Base-by-base conservation (phyloP, 768 basidiomycete genomes). In the Tulasnella sp. region DNA sequence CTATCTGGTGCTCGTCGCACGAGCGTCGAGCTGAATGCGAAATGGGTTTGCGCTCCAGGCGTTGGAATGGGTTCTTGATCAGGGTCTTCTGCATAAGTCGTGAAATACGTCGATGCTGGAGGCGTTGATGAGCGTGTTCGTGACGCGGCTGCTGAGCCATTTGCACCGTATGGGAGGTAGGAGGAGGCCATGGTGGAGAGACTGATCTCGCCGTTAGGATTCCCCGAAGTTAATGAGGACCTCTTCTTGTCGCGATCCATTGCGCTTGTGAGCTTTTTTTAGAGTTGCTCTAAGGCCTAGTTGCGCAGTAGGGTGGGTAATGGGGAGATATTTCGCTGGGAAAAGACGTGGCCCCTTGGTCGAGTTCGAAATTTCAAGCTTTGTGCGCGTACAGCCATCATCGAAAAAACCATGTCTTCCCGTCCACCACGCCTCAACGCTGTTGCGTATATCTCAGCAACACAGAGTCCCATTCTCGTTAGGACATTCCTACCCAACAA, bases 31-130 rank as follows among this genome's bases (percentile, higher is more conserved):
- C 91, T 93, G 82, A 93, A 94, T 1, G 92, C 90, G 80, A 94
- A 94, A 80, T 94, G 93, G 4, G 88, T 82, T 38, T 87, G 86
- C 0, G 93, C 91, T 72, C 89, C 89, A 0, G 91, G 85, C 0
- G 88, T 85, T 0, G 90, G 89, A 40, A 88, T 86, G 12, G 90
- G 85, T 78, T 88, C 86, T n/a, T 83, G 82, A 64, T 85, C 81
- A 29, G 75, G 69, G 78, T 88, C 85, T 73, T 83, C 85, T 25
- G 87, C 85, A 39, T 89, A 86, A 1, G 88, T 82, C 0, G 91
- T 87, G 80, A 94, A 94, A 82, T 94, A 94, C 0, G 91, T 87
- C 2, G 93, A 93, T 0, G 93, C 93, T 0, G 93, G 93, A 1
- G 92, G 93, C 7, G 91, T 74, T 29, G 73, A 34, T 12, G 73